phyloP scores from a whole-genome alignment of 495 filamentous ascomycete species.

The Penicillium egyptiacum region DNA sequence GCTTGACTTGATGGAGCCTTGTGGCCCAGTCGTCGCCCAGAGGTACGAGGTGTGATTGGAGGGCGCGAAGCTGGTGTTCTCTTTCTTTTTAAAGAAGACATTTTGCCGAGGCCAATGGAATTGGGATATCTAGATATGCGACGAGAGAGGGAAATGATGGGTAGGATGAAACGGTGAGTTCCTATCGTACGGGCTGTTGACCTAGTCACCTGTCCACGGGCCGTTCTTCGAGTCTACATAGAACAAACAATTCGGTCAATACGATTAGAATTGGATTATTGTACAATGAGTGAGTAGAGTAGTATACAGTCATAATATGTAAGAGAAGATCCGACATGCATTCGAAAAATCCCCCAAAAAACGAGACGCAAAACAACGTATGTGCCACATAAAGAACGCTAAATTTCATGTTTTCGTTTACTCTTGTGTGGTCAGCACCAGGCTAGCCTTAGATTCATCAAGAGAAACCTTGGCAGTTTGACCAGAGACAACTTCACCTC shows the following conservation, averaged over 20 bases:
- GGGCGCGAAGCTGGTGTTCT: constrained; percentile 17
- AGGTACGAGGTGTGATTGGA: constrained; percentile 18
- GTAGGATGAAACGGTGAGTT: neutral
- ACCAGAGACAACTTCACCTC: constrained; percentile 74
- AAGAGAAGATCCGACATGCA: constrained; percentile 22
- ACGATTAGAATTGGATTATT: constrained; percentile 14
- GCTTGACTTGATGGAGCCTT: constrained; percentile 11
- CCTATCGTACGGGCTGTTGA: neutral
- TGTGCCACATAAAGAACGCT: constrained; percentile 9
- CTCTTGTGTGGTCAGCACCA: constrained; percentile 32
- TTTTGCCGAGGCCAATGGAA: constrained; percentile 1
- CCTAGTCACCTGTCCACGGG: constrained; percentile 3
- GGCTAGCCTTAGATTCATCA: constrained; percentile 43
- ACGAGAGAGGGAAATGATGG: neutral
- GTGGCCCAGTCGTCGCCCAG: constrained; percentile 10
- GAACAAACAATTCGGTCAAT: neutral
- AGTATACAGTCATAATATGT: constrained; percentile 22
- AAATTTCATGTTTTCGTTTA: constrained; percentile 16
- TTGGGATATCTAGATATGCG: neutral
- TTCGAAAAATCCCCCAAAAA: constrained; percentile 10
- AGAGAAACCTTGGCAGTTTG: constrained; percentile 69
- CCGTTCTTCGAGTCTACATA: constrained; percentile 10
- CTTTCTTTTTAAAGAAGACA: constrained; percentile 29
- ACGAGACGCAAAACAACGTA: constrained; percentile 5
- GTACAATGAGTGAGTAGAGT: constrained; percentile 12